phyloP scores from a whole-genome alignment of 2,329 filamentous ascomycete genomes.

The Penicillium janthinellum region DNA sequence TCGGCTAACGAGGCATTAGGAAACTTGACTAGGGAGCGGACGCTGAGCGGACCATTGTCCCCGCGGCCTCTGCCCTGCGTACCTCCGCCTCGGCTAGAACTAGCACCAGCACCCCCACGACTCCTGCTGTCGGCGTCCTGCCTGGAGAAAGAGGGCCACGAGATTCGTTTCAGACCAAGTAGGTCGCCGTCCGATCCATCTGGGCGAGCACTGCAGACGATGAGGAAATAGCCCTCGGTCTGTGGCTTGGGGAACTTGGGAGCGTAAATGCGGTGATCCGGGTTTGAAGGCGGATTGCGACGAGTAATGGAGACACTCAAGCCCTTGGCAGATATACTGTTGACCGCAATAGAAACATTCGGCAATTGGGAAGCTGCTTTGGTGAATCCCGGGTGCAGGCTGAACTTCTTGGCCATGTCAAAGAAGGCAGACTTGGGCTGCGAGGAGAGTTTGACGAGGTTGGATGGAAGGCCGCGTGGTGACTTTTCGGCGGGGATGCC shows the following conservation, averaged over 20 bases:
- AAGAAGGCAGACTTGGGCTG: slow-evolving; percentile 30
- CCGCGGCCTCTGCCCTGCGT: slow-evolving; percentile 16
- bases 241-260: slow-evolving; percentile 92
- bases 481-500: slow-evolving; percentile 54
- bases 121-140: slow-evolving; percentile 20
- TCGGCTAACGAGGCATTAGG: slow-evolving; percentile 25
- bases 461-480: slow-evolving; percentile 30
- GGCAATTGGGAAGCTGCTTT: slow-evolving; percentile 70
- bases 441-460: slow-evolving; percentile 35
- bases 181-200: slow-evolving; percentile 68
- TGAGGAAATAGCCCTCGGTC: slow-evolving; percentile 87
- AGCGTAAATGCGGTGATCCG: slow-evolving; percentile 76
- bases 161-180: slow-evolving; percentile 80
- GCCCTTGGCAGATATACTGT: slow-evolving; percentile 62
- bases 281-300: slow-evolving; percentile 64
- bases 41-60: slow-evolving; percentile 20
- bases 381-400: slow-evolving; percentile 43
- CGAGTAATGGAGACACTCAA: slow-evolving; percentile 63
- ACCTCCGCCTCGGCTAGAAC: slow-evolving; percentile 17
- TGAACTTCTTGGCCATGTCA: slow-evolving; percentile 32
- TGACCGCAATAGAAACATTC: slow-evolving; percentile 64
- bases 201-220: slow-evolving; percentile 58
- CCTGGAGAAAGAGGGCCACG: slow-evolving; percentile 60
- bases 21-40: slow-evolving; percentile 38
- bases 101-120: slow-evolving; percentile 17